phyloP scores from a whole-genome alignment of 2,329 filamentous ascomycete species.

The Fusarium sp. region DNA sequence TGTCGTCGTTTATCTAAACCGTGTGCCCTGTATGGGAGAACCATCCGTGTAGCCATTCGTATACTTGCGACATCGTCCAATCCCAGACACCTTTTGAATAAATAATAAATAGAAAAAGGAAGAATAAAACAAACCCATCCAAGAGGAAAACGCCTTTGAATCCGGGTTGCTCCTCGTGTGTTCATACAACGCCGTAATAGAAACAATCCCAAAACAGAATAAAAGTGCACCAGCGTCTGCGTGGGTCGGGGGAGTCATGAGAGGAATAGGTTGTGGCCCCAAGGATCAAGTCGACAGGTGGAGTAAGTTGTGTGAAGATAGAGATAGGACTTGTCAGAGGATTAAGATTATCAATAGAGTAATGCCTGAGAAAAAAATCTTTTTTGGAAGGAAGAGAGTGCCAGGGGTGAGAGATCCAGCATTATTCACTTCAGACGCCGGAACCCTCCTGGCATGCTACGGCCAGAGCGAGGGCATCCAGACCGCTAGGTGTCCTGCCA shows the following conservation, averaged over 20 bases:
- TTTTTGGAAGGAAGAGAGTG: not conserved
- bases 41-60: conserved; percentile 39
- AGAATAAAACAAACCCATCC: not conserved
- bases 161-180: conserved; percentile 30
- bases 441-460: conserved; percentile 61
- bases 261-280: conserved; percentile 2
- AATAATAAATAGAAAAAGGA: conserved; percentile 8
- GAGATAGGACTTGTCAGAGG: not conserved
- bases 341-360: conserved; percentile 41
- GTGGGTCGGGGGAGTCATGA: not conserved
- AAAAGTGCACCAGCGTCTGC: conserved; percentile 13
- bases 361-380: not conserved
- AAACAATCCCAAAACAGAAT: conserved; percentile 9
- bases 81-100: conserved; percentile 19
- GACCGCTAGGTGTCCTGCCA: conserved; percentile 58
- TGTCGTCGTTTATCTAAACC: conserved; percentile 42
- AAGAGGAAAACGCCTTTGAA: conserved; percentile 25
- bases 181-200: conserved; percentile 36
- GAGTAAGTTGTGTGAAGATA: not conserved
- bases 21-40: conserved; percentile 15
- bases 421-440: conserved; percentile 20
- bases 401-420: not conserved
- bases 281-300: conserved; percentile 3
- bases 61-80: conserved; percentile 36
- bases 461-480: conserved; percentile 65